A percentile compares a stretch with the other conserved stretches of the same genome.
These are phyloP conservation scores for Yamadazyma epiphylla DNA, from an alignment of 1,139 yeast species.

Conservation along the genomic window DNA sequence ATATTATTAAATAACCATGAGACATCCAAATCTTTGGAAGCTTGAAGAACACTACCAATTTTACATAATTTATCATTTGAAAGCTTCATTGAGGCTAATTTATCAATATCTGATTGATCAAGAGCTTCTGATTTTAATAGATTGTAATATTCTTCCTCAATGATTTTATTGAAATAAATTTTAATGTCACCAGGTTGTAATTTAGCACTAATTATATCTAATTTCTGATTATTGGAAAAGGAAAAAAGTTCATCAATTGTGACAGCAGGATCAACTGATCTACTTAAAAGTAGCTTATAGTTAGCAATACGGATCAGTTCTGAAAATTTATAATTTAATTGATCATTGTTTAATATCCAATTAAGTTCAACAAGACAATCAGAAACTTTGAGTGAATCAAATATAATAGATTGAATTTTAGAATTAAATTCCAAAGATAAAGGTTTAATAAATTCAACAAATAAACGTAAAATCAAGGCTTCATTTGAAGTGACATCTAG, in stretches of 20 bases:
- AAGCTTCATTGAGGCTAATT: neutral
- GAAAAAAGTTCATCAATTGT: slow-evolving; percentile 8
- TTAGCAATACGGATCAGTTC: slow-evolving; percentile 7
- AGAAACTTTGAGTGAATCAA: slow-evolving; percentile 4
- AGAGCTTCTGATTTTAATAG: slow-evolving; percentile 5
- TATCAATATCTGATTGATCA: neutral
- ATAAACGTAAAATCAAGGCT: slow-evolving; percentile 5
- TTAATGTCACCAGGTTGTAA: slow-evolving; percentile 6
- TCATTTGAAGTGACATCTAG: slow-evolving; percentile 1
- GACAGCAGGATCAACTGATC: slow-evolving; percentile 5
- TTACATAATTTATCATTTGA: neutral
- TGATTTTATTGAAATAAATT: slow-evolving; percentile 4
- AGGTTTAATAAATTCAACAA: slow-evolving; percentile 8
- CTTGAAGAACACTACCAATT: neutral
- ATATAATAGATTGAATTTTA: slow-evolving; percentile 5
- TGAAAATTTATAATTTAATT: slow-evolving; percentile 8
- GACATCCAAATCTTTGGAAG: neutral
- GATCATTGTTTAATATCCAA: slow-evolving; percentile 15
- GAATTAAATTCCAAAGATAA: slow-evolving; percentile 3
- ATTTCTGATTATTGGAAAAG: slow-evolving; percentile 4
- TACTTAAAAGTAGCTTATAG: slow-evolving; percentile 4
- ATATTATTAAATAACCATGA: neutral
- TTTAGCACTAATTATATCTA: slow-evolving; percentile 5
- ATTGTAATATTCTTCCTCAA: slow-evolving; percentile 2
- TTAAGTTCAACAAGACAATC: slow-evolving; percentile 7